A percentile compares a stretch with the other conserved stretches of the same genome.
Evolutionary conservation across 2,329 filamentous ascomycete genomes (phyloP).

Genomic region (Penicillium hordei): DNA sequence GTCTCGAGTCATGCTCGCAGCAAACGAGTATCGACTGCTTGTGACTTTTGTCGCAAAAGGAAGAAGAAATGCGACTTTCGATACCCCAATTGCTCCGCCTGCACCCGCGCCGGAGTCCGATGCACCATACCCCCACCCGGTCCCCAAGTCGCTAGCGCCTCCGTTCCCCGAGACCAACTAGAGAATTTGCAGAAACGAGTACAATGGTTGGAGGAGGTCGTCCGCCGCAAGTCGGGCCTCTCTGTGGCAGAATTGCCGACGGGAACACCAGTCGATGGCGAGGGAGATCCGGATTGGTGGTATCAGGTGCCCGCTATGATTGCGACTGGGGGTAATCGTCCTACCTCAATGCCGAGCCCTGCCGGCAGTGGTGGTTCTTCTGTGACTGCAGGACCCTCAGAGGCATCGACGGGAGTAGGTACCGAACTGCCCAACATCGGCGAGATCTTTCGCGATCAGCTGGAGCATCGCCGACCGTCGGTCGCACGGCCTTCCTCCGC

Average conservation of each 20-base stretch:
- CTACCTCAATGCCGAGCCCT: constrained; percentile 22
- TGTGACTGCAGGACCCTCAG: constrained; percentile 20
- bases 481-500: constrained; percentile 35
- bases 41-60: constrained; percentile 43
- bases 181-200: constrained; percentile 43
- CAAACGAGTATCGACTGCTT: constrained; percentile 43
- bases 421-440: constrained; percentile 40
- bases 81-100: constrained; percentile 43
- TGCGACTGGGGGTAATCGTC: constrained; percentile 28
- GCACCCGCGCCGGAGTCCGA: constrained; percentile 41
- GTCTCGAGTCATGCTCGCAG: constrained; percentile 23
- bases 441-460: constrained; percentile 42
- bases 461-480: constrained; percentile 39
- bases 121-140: constrained; percentile 42
- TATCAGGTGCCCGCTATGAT: constrained; percentile 41
- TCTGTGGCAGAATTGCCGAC: constrained; percentile 36
- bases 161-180: constrained; percentile 41
- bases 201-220: constrained; percentile 39
- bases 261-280: constrained; percentile 34
- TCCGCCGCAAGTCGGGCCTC: constrained; percentile 38
- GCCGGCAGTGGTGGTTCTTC: constrained; percentile 21
- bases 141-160: constrained; percentile 38
- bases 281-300: constrained; percentile 39
- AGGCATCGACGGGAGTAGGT: constrained; percentile 26
- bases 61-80: constrained; percentile 46